Evolutionary conservation across 225 moss, liverwort and hornwort genomes (phyloP), one percentile per base, ranked within the genome.

Genomic region (Bryoerythrophyllum caledonicum): DNA sequence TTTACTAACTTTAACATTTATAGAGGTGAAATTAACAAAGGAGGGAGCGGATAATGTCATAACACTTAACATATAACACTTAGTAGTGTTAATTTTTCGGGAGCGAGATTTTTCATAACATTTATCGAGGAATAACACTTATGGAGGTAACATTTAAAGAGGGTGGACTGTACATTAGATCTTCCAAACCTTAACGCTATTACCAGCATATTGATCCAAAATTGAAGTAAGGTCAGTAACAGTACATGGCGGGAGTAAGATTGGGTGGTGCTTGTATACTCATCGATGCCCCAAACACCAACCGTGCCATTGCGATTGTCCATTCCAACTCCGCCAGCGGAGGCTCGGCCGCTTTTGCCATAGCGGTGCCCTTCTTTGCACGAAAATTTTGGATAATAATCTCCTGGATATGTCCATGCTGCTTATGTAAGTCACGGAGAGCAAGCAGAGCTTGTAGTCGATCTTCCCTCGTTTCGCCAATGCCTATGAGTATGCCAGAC

Each of bases 181-280:
- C 73, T 27, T 68, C 26, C 60, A 65, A 70, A 43, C n/a, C 67
- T n/a, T 55, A 28, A 26, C 10, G 37, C 26, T 46, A 75, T 17
- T 32, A 51, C 67, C 49, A 81, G 17, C 71, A 75, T 27, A 71
- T 71, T 51, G 67, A 70, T 77, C 63, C 66, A 51, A 49, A 66
- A 44, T 16, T 60, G 10, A 48, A 30, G 41, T 6, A 25, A 61
- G 68, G 70, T 60, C 66, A 80, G 82, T 43, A 75, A 81, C 35
- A 30, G 51, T 86, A 95, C 95, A 60, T 76, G 55, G 75, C 76
- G 57, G 93, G 93, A 86, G 95, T 91, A 79, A 95, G 90, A 78
- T 95, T 95, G 6, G 95, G 95, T 73, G 95, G 95, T 61, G 95
- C 91, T 85, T 95, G 95, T 72, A 95, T 91, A 51, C 86, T 95